phyloP scores from a whole-genome alignment of 257 asterid genomes.

The Cordia subcordata region DNA sequence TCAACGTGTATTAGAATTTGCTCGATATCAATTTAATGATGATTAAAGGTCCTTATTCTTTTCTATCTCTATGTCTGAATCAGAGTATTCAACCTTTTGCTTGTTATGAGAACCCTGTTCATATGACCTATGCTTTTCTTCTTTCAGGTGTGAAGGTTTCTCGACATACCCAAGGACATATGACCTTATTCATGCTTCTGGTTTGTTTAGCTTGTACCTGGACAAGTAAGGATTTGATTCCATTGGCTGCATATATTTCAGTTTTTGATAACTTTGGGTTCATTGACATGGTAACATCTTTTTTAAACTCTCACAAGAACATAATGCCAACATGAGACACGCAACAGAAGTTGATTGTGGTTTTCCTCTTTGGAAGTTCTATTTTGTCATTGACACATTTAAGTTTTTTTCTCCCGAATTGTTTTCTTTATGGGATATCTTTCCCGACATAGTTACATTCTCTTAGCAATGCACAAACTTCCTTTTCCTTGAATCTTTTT shows the following conservation, averaged over 20 bases:
- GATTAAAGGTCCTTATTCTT: background rate
- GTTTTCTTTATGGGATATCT: background rate
- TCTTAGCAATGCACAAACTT: too few relatives aligned
- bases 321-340: too few relatives aligned
- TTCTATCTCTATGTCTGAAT: background rate
- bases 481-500: too few relatives aligned
- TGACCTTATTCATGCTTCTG: slow-evolving; percentile 77
- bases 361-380: too few relatives aligned
- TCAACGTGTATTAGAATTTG: too few relatives aligned
- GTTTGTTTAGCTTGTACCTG: slow-evolving; percentile 59
- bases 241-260: background rate
- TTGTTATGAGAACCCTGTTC: slow-evolving; percentile 2
- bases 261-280: background rate
- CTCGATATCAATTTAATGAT: too few relatives aligned
- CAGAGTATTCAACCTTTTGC: background rate
- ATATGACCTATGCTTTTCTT: slow-evolving; percentile 11
- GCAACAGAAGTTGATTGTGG: too few relatives aligned
- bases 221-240: slow-evolving; percentile 54
- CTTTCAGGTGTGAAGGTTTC: slow-evolving; percentile 89
- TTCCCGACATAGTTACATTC: background rate
- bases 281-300: too few relatives aligned
- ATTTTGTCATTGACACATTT: background rate
- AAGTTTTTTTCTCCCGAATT: background rate
- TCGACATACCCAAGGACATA: slow-evolving; percentile 93
- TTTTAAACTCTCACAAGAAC: too few relatives aligned